Conservation (phyloP, 2,329 filamentous ascomycete genomes). For the Septoria petroselini region DNA sequence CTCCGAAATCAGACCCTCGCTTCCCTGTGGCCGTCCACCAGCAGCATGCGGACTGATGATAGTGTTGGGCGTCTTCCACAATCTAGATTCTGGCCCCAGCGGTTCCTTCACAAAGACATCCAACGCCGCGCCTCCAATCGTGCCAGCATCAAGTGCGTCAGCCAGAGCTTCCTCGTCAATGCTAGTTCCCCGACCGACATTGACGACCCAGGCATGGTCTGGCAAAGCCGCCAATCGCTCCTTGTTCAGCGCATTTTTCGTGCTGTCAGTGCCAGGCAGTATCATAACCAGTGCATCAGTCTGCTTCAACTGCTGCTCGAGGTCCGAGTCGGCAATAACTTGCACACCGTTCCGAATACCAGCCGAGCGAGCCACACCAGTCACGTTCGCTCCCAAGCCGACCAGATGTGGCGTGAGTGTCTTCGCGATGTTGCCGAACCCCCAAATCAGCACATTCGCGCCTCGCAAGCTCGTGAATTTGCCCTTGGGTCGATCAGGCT, state of each 20-base stretch:
- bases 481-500: constrained; percentile 56
- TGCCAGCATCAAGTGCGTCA: constrained; percentile 45
- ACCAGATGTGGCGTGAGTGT: constrained; percentile 55
- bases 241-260: constrained; percentile 54
- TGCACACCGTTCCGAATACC: constrained; percentile 60
- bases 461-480: constrained; percentile 60
- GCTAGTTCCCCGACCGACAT: constrained; percentile 66
- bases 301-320: constrained; percentile 53
- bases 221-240: constrained; percentile 55
- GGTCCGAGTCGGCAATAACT: constrained; percentile 55
- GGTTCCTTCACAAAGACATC: constrained; percentile 53
- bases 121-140: constrained; percentile 51
- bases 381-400: constrained; percentile 57
- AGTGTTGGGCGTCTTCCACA: constrained; percentile 54
- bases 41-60: constrained; percentile 59
- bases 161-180: constrained; percentile 51
- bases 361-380: constrained; percentile 55
- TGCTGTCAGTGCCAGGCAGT: constrained; percentile 57
- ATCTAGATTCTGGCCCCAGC: constrained; percentile 46
- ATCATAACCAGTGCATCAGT: constrained; percentile 69
- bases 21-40: constrained; percentile 59
- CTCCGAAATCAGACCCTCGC: constrained; percentile 58
- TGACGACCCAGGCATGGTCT: constrained; percentile 64
- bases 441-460: constrained; percentile 60
- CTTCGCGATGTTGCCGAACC: constrained; percentile 66